Evolutionary conservation across 768 basidiomycete species (phyloP), one percentile per base, ranked within the genome.

Genomic region (Coprinopsis marcescibilis): DNA sequence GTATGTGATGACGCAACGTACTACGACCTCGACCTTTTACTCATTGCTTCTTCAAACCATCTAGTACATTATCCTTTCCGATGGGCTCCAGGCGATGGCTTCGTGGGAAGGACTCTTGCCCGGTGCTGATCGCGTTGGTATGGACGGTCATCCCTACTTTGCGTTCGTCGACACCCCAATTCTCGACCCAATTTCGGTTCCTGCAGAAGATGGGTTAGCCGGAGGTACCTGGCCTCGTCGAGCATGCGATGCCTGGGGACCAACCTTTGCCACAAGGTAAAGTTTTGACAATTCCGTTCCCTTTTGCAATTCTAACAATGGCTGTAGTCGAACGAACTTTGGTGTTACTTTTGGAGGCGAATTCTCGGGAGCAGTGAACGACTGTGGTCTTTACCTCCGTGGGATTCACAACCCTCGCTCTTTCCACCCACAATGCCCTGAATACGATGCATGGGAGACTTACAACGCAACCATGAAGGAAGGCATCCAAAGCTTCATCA

Each of bases 271-370:
- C 29, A 71, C 70, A 57, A 74, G 71, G 60, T 69, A 57, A 39
- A 49, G 19, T 33, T 47, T 49, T 70, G 73, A 46, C 42, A 41
- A 52, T 24, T 52, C 21, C 35, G 51, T 24, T 49, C 49, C 21
- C 38, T 40, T 21, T 26, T 38, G 24, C 21, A 42, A 49, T n/a
- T n/a, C n/a, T n/a, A n/a, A n/a, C n/a, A n/a, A n/a, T n/a, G n/a
- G n/a, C n/a, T n/a, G n/a, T 51, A 71, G 68, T 49, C 48, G 64
- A 59, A 49, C 56, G 36, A 39, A 49, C 23, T 86, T 85, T 54
- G 89, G 89, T 6, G 60, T 88, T 27, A 79, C 80, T 14, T 56
- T 80, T 25, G 78, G 78, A 0, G 88, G 85, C 35, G 88, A 90
- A 62, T 89, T 81, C 63, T 78, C 80, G 48, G 68, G 72, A 7